phyloP scores from a whole-genome alignment of 2,329 filamentous ascomycete species.

The Aspergillus felis region DNA sequence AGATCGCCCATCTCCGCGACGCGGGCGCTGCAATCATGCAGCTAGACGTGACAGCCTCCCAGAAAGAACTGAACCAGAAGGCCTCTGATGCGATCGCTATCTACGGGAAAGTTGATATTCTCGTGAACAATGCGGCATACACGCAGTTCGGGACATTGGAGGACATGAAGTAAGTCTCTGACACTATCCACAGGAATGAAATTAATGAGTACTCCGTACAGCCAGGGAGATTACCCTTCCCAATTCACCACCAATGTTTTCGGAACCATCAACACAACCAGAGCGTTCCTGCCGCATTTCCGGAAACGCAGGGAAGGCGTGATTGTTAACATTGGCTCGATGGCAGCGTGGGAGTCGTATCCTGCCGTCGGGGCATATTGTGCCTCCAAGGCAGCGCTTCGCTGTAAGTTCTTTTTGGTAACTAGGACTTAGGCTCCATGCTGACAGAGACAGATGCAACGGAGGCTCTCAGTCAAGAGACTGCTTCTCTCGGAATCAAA shows the following conservation, averaged over 20 bases:
- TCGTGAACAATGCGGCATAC: constrained; percentile 35
- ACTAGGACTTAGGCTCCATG: no score
- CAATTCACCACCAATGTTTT: constrained; percentile 39
- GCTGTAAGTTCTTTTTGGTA: neutral
- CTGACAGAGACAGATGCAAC: constrained; percentile 1
- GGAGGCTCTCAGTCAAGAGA: constrained; percentile 24
- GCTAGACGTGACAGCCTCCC: constrained; percentile 22
- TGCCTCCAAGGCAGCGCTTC: constrained; percentile 30
- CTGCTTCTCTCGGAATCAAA: constrained; percentile 30
- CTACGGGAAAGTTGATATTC: constrained; percentile 28
- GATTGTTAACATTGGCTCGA: constrained; percentile 36
- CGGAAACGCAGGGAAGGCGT: constrained; percentile 28
- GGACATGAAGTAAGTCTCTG: constrained; percentile 12
- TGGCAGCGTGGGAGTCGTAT: constrained; percentile 25
- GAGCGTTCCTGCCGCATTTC: constrained; percentile 36
- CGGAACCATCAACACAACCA: constrained; percentile 34
- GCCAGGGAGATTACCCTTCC: constrained; percentile 17
- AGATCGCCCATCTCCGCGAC: constrained; percentile 22
- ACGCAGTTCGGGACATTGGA: constrained; percentile 24
- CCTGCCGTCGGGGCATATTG: constrained; percentile 30
- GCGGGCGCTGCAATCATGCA: constrained; percentile 22
- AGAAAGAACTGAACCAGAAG: constrained; percentile 15
- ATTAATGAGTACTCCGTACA: constrained; percentile 6
- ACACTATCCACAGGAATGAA: neutral
- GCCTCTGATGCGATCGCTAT: constrained; percentile 15